Evolutionary conservation across 768 basidiomycete species (phyloP).

Genomic region (Coprinellus micaceus): DNA sequence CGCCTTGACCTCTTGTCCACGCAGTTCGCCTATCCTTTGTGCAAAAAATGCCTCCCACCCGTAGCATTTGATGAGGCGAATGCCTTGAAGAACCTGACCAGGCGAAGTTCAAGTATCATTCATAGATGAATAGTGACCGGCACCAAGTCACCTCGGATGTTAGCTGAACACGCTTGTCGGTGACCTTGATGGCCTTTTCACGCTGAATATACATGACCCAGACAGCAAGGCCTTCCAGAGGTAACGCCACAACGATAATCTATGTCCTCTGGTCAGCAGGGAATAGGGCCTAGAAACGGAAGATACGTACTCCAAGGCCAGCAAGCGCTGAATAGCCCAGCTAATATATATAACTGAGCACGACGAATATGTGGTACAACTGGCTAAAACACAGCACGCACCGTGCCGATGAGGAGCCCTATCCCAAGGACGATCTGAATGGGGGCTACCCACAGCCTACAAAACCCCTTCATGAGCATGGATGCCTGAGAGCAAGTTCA

Average conservation of each 20-base stretch:
- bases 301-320: slow-evolving; percentile 42
- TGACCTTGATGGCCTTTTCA: slow-evolving; percentile 56
- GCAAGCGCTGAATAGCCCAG: slow-evolving; percentile 70
- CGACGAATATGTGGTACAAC: background rate
- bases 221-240: slow-evolving; percentile 54
- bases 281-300: slow-evolving; percentile 7
- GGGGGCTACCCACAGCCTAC: slow-evolving; percentile 48
- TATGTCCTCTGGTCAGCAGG: slow-evolving; percentile 15
- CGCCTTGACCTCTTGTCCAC: slow-evolving; percentile 37
- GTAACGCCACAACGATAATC: slow-evolving; percentile 55
- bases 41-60: slow-evolving; percentile 55
- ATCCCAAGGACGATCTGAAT: slow-evolving; percentile 51
- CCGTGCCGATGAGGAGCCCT: slow-evolving; percentile 58
- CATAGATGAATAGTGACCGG: background rate
- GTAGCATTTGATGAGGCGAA: slow-evolving; percentile 62
- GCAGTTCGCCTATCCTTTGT: slow-evolving; percentile 36
- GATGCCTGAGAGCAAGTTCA: background rate
- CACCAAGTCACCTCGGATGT: slow-evolving; percentile 50
- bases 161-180: slow-evolving; percentile 65
- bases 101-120: background rate
- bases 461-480: background rate
- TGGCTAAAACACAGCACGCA: slow-evolving; percentile 25
- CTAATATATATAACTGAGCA: slow-evolving; percentile 21
- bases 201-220: slow-evolving; percentile 49
- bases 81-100: slow-evolving; percentile 46